Evolutionary conservation across 352 stramenopile species (phyloP).

Genomic region (Pythium folliculosum): DNA sequence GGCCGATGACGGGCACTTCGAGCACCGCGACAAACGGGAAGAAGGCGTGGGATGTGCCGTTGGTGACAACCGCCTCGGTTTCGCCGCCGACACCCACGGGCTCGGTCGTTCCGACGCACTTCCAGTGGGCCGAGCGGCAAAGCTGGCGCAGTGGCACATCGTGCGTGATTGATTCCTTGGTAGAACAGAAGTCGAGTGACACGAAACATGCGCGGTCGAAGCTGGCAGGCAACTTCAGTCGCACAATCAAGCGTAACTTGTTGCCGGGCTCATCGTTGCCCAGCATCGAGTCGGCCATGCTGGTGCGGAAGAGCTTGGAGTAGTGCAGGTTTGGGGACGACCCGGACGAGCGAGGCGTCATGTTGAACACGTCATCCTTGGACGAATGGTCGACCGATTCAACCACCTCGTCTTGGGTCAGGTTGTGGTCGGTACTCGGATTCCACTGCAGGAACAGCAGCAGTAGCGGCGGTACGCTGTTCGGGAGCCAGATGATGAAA

Average conservation of each 20-base stretch:
- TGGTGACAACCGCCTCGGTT: slow-evolving; percentile 64
- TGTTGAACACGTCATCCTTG: slow-evolving; percentile 86
- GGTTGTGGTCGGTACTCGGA: slow-evolving; percentile 64
- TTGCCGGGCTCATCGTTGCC: slow-evolving; percentile 82
- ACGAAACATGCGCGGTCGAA: slow-evolving; percentile 85
- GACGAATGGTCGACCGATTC: slow-evolving; percentile 65
- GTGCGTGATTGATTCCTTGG: slow-evolving; percentile 61
- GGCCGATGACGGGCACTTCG: slow-evolving; percentile 78
- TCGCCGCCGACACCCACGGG: slow-evolving; percentile 68
- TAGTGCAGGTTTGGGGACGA: slow-evolving; percentile 85
- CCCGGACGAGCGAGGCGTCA: slow-evolving; percentile 72
- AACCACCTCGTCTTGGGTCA: slow-evolving; percentile 53
- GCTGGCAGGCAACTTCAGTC: slow-evolving; percentile 71
- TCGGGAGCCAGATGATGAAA: slow-evolving; percentile 85
- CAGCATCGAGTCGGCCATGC: slow-evolving; percentile 75
- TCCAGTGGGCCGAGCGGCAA: slow-evolving; percentile 67
- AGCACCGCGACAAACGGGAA: slow-evolving; percentile 87
- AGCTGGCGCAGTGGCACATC: slow-evolving; percentile 54
- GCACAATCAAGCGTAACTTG: slow-evolving; percentile 81
- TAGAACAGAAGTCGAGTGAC: slow-evolving; percentile 82
- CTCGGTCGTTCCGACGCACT: slow-evolving; percentile 82
- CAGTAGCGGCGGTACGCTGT: slow-evolving; percentile 70
- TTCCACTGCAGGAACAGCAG: slow-evolving; percentile 89
- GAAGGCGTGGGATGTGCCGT: slow-evolving; percentile 55
- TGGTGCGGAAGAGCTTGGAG: slow-evolving; percentile 75